These are phyloP conservation scores for Pestalotiopsis sp. DNA, from an alignment of 2,329 filamentous ascomycete genomes.

Conservation along the genomic window DNA sequence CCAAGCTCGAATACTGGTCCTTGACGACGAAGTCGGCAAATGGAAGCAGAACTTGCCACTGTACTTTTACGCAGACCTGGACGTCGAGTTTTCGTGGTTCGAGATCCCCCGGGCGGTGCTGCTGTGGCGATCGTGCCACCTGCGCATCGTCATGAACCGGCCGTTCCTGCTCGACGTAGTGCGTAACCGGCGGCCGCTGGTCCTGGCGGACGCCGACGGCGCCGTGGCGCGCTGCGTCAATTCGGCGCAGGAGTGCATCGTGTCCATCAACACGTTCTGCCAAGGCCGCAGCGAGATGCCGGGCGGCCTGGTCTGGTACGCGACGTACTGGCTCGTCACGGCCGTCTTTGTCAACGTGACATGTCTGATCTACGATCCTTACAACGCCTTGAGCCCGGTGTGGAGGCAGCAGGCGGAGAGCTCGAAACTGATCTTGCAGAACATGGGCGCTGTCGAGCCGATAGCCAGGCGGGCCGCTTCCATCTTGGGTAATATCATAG, in stretches of 20 bases:
- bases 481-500: neutral
- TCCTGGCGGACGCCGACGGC: neutral
- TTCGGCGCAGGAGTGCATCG: neutral
- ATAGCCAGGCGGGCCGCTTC: neutral
- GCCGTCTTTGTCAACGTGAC: neutral
- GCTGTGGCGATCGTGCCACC: neutral
- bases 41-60: neutral
- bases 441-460: neutral
- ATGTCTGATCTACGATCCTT: neutral
- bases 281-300: neutral
- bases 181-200: neutral
- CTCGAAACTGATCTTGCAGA: neutral
- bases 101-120: neutral
- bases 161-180: neutral
- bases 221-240: neutral
- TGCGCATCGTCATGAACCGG: neutral
- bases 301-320: neutral
- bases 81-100: neutral
- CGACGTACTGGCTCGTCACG: neutral
- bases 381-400: neutral
- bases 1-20: neutral
- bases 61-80: neutral
- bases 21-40: neutral
- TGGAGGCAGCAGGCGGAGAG: neutral
- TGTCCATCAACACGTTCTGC: neutral